phyloP scores from a whole-genome alignment of 2,329 filamentous ascomycete genomes.

The Cladosporium colombiae region DNA sequence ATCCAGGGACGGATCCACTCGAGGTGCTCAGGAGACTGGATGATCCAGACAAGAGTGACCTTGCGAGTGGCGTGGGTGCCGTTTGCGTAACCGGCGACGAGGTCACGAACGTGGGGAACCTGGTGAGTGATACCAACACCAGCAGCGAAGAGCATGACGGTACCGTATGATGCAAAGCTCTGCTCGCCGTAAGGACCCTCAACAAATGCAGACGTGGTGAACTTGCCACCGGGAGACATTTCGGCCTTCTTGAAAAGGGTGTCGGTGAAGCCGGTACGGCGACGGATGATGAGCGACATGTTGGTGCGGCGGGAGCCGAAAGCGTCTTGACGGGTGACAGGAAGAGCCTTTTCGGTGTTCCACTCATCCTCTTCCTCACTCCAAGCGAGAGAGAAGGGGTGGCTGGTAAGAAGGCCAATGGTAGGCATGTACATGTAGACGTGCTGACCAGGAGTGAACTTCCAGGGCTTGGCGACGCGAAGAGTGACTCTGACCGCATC shows the following conservation, averaged over 20 bases:
- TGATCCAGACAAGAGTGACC: conserved; percentile 86
- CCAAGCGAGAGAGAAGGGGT: conserved; percentile 80
- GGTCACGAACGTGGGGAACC: conserved; percentile 79
- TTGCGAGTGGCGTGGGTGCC: conserved; percentile 76
- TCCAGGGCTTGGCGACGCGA: conserved; percentile 74
- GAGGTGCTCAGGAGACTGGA: conserved; percentile 83
- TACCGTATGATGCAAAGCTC: conserved; percentile 87
- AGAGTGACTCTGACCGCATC: conserved; percentile 74
- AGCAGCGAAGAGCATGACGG: conserved; percentile 85
- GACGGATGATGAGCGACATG: conserved; percentile 82
- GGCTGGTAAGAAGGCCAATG: conserved; percentile 71
- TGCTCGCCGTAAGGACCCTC: conserved; percentile 87
- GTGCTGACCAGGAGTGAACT: conserved; percentile 73
- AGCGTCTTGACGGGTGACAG: conserved; percentile 54
- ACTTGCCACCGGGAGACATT: conserved; percentile 51
- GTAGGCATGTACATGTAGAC: conserved; percentile 77
- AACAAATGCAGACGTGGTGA: conserved; percentile 70
- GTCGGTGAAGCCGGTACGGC: conserved; percentile 84
- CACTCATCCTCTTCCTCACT: conserved; percentile 60
- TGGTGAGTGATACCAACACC: conserved; percentile 96
- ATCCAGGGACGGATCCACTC: conserved; percentile 95
- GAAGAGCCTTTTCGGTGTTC: conserved; percentile 47
- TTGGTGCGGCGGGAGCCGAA: conserved; percentile 52
- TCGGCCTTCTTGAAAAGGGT: conserved; percentile 72
- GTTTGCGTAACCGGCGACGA: conserved; percentile 59